Conservation (phyloP, 306 rosid genomes). For the Luffa acutangula region DNA sequence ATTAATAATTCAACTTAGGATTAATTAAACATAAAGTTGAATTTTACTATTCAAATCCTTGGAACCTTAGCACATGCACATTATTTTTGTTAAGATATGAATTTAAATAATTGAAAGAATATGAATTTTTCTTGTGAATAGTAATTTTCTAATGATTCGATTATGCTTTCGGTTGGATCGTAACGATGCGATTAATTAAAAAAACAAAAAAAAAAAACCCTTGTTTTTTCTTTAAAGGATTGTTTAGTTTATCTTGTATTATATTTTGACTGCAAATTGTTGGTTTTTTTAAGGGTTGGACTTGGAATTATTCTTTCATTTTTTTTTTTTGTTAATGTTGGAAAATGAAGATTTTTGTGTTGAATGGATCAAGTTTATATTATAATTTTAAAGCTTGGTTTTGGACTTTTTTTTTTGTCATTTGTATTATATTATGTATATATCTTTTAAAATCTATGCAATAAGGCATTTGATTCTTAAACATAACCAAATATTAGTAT, state of each 20-base stretch:
- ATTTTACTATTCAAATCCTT: constrained; percentile 17
- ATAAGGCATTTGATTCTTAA: not conserved
- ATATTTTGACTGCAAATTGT: not conserved
- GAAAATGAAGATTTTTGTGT: not conserved
- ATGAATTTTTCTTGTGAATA: not conserved
- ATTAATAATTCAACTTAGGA: constrained; percentile 3
- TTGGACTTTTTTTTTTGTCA: not conserved
- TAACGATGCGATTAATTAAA: not conserved
- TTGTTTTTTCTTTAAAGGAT: not conserved
- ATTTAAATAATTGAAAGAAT: not conserved
- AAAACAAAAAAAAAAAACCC: not conserved
- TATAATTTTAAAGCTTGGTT: not conserved
- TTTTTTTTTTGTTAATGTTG: not conserved
- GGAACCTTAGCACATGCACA: constrained; percentile 40
- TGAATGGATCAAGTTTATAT: not conserved
- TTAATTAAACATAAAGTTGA: constrained; percentile 9
- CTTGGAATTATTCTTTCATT: not conserved
- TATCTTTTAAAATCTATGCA: not conserved
- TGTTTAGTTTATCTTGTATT: not conserved
- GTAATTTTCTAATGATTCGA: not conserved
- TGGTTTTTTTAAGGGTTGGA: not conserved
- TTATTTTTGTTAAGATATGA: not conserved
- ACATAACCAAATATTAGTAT: not conserved
- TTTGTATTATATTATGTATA: too few relatives aligned
- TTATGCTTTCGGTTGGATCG: not conserved